These are phyloP conservation scores for Elsinoe batatas DNA, from an alignment of 2,329 filamentous ascomycete genomes.

Conservation along the genomic window DNA sequence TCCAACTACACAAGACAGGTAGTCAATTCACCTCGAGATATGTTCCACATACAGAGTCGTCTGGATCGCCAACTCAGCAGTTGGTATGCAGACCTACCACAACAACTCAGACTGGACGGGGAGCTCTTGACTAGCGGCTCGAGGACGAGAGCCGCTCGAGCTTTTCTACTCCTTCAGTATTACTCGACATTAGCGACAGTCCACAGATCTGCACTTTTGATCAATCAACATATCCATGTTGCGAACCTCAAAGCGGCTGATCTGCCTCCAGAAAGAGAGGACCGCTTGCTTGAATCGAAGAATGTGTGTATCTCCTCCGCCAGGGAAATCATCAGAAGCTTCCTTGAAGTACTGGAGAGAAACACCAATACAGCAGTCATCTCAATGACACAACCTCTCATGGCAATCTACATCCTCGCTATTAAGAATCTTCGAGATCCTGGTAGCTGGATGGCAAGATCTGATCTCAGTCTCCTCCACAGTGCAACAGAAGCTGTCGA, in stretches of 20 bases:
- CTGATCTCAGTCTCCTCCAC: neutral
- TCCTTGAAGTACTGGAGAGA: neutral
- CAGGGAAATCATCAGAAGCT: neutral
- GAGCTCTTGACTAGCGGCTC: neutral
- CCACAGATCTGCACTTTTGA: neutral
- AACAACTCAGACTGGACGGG: neutral
- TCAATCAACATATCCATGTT: neutral
- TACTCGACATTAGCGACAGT: neutral
- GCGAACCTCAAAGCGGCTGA: neutral
- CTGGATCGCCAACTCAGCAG: neutral
- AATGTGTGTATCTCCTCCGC: neutral
- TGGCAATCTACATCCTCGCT: neutral
- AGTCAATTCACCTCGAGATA: conserved; percentile 1
- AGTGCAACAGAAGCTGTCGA: neutral
- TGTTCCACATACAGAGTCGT: neutral
- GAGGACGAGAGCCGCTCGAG: neutral
- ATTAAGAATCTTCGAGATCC: neutral
- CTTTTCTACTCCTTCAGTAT: neutral
- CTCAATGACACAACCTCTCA: neutral
- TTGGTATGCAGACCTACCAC: neutral
- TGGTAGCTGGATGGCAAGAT: neutral
- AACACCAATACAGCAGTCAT: neutral
- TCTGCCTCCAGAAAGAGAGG: neutral
- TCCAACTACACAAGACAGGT: neutral
- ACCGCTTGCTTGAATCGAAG: neutral